These are phyloP conservation scores for Keqinozyma sinolaborantium DNA, from an alignment of 1,139 yeast species.

Conservation along the genomic window DNA sequence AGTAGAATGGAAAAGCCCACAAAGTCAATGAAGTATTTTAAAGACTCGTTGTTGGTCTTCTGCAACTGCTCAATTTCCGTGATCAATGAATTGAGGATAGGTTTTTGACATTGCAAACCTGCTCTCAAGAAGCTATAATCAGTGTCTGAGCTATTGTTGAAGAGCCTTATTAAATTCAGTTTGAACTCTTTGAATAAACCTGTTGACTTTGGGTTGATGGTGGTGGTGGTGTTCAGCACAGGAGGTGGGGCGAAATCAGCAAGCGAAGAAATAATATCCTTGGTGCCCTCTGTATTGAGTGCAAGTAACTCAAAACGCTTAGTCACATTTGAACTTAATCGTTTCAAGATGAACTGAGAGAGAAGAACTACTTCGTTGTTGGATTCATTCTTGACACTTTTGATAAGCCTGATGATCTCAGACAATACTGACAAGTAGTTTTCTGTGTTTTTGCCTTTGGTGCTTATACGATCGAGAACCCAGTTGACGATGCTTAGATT, in stretches of 20 bases:
- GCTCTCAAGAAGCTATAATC: slow-evolving; percentile 7
- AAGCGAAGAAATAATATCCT: background rate
- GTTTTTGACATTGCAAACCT: slow-evolving; percentile 5
- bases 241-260: slow-evolving; percentile 1
- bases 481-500: slow-evolving; percentile 34
- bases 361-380: slow-evolving; percentile 11
- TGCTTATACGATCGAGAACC: slow-evolving; percentile 15
- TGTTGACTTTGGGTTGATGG: slow-evolving; percentile 1
- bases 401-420: slow-evolving; percentile 18
- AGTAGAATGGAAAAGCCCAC: slow-evolving; percentile 19
- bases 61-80: slow-evolving; percentile 17
- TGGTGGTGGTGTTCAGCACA: background rate
- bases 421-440: slow-evolving; percentile 9
- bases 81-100: slow-evolving; percentile 6
- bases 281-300: background rate
- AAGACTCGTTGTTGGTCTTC: slow-evolving; percentile 23
- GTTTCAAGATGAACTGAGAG: slow-evolving; percentile 9
- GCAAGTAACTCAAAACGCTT: background rate
- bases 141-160: slow-evolving; percentile 8
- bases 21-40: slow-evolving; percentile 25
- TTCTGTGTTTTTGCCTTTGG: slow-evolving; percentile 8
- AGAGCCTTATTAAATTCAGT: slow-evolving; percentile 9
- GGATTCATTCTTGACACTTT: slow-evolving; percentile 11
- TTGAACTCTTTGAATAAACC: slow-evolving; percentile 9
- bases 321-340: slow-evolving; percentile 10